These are phyloP conservation scores for Clarireedia hainanense DNA, from an alignment of 2,329 filamentous ascomycete genomes.

Conservation along the genomic window DNA sequence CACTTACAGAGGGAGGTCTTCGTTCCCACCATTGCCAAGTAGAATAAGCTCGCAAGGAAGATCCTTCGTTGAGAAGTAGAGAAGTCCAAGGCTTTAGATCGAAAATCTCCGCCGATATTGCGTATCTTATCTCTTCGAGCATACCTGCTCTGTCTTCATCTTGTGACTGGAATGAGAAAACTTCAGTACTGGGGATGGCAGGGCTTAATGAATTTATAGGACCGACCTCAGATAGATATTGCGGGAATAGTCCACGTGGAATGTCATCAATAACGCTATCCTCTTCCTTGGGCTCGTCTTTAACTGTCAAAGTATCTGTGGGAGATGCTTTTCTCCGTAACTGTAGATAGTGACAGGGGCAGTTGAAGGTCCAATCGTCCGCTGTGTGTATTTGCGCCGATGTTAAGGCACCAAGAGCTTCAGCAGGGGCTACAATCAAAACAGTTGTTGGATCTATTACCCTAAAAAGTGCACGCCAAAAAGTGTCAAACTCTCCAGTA, in stretches of 20 bases:
- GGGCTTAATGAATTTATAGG: background rate
- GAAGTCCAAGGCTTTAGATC: conserved; percentile 48
- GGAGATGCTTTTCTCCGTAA: conserved; percentile 26
- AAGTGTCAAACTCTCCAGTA: conserved; percentile 20
- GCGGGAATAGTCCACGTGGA: background rate
- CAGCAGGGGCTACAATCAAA: conserved; percentile 53
- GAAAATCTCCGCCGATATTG: conserved; percentile 13
- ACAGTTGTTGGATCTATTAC: conserved; percentile 45
- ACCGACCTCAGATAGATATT: background rate
- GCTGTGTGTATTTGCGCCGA: conserved; percentile 47
- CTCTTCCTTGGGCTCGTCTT: background rate
- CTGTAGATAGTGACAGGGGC: conserved; percentile 52
- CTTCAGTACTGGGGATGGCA: background rate
- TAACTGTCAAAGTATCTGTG: background rate
- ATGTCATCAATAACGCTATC: background rate
- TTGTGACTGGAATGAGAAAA: background rate
- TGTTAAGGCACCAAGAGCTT: conserved; percentile 52
- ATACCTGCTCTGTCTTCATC: background rate
- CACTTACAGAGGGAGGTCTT: conserved; percentile 38
- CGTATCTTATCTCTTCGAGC: background rate
- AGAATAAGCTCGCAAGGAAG: conserved; percentile 56
- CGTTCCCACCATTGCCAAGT: conserved; percentile 65
- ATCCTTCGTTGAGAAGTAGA: conserved; percentile 66
- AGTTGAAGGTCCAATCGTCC: conserved; percentile 57
- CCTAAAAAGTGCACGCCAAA: conserved; percentile 50